phyloP scores from a whole-genome alignment of 345 rosid species.

The Camelina hispida region DNA sequence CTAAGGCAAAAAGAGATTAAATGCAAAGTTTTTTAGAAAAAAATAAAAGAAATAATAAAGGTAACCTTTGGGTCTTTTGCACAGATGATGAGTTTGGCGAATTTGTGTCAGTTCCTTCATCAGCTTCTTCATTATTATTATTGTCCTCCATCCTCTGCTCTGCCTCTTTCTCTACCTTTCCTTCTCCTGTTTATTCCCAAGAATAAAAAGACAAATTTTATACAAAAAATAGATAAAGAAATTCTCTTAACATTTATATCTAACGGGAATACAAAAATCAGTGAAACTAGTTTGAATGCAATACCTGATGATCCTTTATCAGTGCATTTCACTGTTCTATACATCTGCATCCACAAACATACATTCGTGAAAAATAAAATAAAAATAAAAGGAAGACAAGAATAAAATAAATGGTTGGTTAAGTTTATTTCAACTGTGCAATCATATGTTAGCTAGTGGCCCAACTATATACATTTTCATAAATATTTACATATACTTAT shows the following conservation, averaged over 20 bases:
- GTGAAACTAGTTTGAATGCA: slow-evolving; percentile 25
- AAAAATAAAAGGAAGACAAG: slow-evolving; percentile 24
- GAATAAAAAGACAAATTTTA: neutral
- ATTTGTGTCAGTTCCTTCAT: slow-evolving; percentile 44
- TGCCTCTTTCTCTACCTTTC: slow-evolving; percentile 43
- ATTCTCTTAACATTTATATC: slow-evolving; percentile 34
- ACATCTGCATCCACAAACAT: slow-evolving; percentile 84
- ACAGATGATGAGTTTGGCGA: slow-evolving; percentile 45
- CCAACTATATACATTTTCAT: slow-evolving; percentile 13
- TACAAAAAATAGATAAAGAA: slow-evolving; percentile 37
- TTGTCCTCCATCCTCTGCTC: slow-evolving; percentile 41
- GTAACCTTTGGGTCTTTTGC: slow-evolving; percentile 44
- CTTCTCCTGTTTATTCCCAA: slow-evolving; percentile 39
- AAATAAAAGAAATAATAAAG: neutral
- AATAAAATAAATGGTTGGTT: slow-evolving; percentile 37
- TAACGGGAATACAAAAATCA: slow-evolving; percentile 32
- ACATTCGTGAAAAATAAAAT: slow-evolving; percentile 36
- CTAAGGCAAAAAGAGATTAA: slow-evolving; percentile 2
- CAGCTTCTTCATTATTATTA: slow-evolving; percentile 37
- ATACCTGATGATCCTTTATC: slow-evolving; percentile 84
- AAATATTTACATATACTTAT: slow-evolving; percentile 4
- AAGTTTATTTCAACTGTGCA: slow-evolving; percentile 48
- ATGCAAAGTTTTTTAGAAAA: slow-evolving; percentile 2
- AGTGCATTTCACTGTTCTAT: slow-evolving; percentile 98
- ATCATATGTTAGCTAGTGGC: slow-evolving; percentile 41